Conservation (phyloP, 768 basidiomycete species). For the Psilocybe azurescens region DNA sequence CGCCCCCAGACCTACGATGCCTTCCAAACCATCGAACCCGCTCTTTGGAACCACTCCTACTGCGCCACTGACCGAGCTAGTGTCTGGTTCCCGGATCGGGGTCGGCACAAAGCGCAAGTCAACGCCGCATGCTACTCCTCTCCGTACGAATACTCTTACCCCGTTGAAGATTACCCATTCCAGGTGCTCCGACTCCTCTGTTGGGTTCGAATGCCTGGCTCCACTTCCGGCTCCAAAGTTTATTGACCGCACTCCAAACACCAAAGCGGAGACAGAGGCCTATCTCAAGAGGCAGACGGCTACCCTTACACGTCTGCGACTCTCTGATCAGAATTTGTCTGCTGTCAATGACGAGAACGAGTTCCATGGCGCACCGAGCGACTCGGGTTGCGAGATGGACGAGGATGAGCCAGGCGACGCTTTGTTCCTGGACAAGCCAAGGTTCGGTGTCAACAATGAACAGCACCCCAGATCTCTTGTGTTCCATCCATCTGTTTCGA, state of each 20-base stretch:
- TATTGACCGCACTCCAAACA: slow-evolving; percentile 50
- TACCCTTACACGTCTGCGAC: slow-evolving; percentile 63
- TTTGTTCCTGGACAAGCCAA: slow-evolving; percentile 35
- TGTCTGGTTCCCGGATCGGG: slow-evolving; percentile 36
- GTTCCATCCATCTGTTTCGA: slow-evolving; percentile 27
- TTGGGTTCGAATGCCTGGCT: slow-evolving; percentile 59
- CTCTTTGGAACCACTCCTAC: slow-evolving; percentile 18
- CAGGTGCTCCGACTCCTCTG: slow-evolving; percentile 35
- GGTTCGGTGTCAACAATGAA: slow-evolving; percentile 27
- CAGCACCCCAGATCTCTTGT: slow-evolving; percentile 21
- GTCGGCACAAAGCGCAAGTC: slow-evolving; percentile 75
- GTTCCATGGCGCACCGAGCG: slow-evolving; percentile 45
- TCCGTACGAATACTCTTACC: slow-evolving; percentile 52
- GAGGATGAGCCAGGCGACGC: slow-evolving; percentile 42
- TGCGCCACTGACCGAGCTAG: slow-evolving; percentile 24
- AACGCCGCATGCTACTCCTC: slow-evolving; percentile 57
- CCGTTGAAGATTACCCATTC: slow-evolving; percentile 52
- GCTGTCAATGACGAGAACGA: slow-evolving; percentile 46
- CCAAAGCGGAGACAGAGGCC: slow-evolving; percentile 59
- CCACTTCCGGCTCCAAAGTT: slow-evolving; percentile 61
- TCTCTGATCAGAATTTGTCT: slow-evolving; percentile 58
- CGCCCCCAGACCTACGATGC: slow-evolving; percentile 47
- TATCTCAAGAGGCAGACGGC: slow-evolving; percentile 60
- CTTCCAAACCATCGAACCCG: slow-evolving; percentile 38
- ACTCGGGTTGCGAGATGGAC: slow-evolving; percentile 57